phyloP scores from a whole-genome alignment of 805 yeast species.

The Candida oleophila region DNA sequence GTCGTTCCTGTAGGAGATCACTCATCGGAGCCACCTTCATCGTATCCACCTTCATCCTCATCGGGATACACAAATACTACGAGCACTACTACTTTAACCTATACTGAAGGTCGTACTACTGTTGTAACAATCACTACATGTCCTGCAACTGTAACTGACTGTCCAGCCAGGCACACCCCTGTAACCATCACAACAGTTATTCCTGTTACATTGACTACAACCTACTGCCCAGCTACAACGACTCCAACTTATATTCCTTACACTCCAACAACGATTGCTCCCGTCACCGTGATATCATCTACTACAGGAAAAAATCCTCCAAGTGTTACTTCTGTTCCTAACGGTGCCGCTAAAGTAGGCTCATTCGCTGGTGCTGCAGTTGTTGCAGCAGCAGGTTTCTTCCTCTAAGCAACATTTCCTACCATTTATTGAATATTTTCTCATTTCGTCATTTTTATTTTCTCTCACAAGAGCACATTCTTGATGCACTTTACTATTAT shows the following conservation, averaged over 20 bases:
- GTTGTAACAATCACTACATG: slow-evolving; percentile 17
- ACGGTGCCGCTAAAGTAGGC: not conserved
- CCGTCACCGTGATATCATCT: too few relatives aligned
- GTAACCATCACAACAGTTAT: not conserved
- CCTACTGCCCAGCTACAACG: slow-evolving; percentile 7
- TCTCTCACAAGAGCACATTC: too few relatives aligned
- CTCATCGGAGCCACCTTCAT: too few relatives aligned
- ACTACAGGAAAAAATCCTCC: not conserved
- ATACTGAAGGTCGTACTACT: slow-evolving; percentile 5
- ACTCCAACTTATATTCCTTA: too few relatives aligned
- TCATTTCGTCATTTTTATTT: too few relatives aligned
- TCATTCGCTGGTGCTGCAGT: not conserved
- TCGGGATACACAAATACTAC: not conserved
- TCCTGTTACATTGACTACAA: slow-evolving; percentile 6
- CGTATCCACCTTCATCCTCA: not conserved
- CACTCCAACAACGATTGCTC: too few relatives aligned
- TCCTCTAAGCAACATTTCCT: not conserved
- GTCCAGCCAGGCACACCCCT: slow-evolving; percentile 8
- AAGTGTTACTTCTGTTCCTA: not conserved
- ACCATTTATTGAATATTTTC: too few relatives aligned
- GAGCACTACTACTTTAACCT: slow-evolving; percentile 3
- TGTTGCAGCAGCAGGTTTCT: not conserved
- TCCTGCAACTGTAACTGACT: slow-evolving; percentile 10
- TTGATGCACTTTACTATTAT: too few relatives aligned
- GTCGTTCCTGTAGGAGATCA: not conserved